Conservation (phyloP, 1,139 yeast species). For the Kodamaea sp. region DNA sequence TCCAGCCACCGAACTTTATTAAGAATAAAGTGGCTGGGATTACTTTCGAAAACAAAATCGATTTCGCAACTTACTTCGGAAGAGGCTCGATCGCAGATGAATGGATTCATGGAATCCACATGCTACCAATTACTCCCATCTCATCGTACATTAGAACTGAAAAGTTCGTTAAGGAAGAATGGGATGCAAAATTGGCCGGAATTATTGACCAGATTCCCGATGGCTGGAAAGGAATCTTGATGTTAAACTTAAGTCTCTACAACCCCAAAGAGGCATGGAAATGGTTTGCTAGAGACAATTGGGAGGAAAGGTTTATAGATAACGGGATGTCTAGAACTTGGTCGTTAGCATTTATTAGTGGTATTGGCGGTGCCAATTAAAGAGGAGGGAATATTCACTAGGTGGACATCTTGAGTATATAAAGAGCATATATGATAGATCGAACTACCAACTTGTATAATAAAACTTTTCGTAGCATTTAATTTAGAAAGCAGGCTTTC, state of each 20-base stretch:
- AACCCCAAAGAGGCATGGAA: slow-evolving; percentile 40
- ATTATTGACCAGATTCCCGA: slow-evolving; percentile 41
- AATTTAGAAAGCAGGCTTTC: no score
- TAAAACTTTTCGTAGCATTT: no score
- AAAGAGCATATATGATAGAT: no score
- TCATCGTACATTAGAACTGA: slow-evolving; percentile 40
- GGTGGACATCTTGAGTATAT: no score
- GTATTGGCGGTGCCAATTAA: slow-evolving; percentile 35
- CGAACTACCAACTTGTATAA: no score
- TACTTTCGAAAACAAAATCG: slow-evolving; percentile 47
- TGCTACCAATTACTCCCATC: slow-evolving; percentile 48
- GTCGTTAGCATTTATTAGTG: slow-evolving; percentile 46
- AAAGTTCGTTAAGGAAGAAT: slow-evolving; percentile 43
- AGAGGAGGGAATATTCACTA: no score
- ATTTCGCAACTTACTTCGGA: slow-evolving; percentile 48
- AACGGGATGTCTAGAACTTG: slow-evolving; percentile 50
- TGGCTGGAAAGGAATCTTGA: slow-evolving; percentile 48
- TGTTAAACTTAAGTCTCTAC: slow-evolving; percentile 39
- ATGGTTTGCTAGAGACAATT: slow-evolving; percentile 41
- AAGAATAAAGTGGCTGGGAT: slow-evolving; percentile 48
- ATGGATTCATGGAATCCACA: slow-evolving; percentile 52
- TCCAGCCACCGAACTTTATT: slow-evolving; percentile 40
- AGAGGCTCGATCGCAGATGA: slow-evolving; percentile 44
- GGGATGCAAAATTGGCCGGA: slow-evolving; percentile 37
- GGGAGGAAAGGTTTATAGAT: slow-evolving; percentile 41